Evolutionary conservation across 495 filamentous ascomycete genomes (phyloP).

Genomic region (Extremus antarcticus): DNA sequence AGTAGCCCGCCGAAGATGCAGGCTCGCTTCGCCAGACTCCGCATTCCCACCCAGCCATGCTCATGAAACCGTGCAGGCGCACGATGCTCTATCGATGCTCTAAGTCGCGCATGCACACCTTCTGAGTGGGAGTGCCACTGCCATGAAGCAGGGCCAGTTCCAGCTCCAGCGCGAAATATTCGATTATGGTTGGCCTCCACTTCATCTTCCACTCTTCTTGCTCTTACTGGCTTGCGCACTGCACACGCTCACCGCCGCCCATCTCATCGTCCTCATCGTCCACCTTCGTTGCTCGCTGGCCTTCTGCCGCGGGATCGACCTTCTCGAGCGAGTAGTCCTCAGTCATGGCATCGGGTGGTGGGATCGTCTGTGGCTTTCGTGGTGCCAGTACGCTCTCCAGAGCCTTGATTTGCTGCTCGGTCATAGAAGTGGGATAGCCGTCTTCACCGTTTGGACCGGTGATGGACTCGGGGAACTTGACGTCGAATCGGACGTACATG

Average conservation of each 20-base stretch:
- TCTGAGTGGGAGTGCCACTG: too few species aligned
- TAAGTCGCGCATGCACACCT: too few species aligned
- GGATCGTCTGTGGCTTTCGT: conserved; percentile 46
- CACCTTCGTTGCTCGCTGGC: conserved; percentile 64
- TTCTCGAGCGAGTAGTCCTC: conserved; percentile 79
- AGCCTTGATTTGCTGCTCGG: conserved; percentile 39
- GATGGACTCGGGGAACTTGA: conserved; percentile 69
- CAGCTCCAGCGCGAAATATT: too few species aligned
- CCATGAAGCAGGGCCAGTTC: too few species aligned
- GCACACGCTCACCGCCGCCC: conserved; percentile 81
- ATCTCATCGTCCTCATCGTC: conserved; percentile 76
- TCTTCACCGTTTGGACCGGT: conserved; percentile 38
- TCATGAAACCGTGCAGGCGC: background rate
- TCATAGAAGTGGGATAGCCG: conserved; percentile 36
- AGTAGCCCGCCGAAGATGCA: too few species aligned
- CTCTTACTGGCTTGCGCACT: conserved; percentile 91
- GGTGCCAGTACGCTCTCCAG: conserved; percentile 76
- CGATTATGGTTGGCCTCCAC: too few species aligned
- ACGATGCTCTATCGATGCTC: background rate
- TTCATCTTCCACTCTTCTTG: background rate
- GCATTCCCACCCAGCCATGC: background rate
- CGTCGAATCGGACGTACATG: conserved; percentile 92
- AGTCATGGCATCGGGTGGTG: conserved; percentile 73
- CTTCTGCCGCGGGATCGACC: conserved; percentile 59
- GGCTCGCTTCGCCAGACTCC: background rate